Percentiles rank a stretch among this genome's conserved stretches.
These are phyloP conservation scores for Vanrija sp. DNA, from an alignment of 1,284 basidiomycete genomes.

Conservation along the genomic window DNA sequence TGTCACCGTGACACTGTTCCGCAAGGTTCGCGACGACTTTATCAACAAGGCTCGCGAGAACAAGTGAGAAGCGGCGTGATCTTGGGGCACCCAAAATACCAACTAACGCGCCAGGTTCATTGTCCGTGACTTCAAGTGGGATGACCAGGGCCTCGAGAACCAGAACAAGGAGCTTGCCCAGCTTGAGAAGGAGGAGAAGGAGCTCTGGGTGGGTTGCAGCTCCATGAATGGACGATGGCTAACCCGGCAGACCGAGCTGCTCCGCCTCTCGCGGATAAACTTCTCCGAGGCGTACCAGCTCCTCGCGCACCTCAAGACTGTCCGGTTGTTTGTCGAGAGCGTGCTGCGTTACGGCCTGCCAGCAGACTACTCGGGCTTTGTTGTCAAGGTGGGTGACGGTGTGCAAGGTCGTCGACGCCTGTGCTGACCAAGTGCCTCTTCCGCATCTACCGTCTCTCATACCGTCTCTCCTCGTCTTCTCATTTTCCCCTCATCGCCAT, in stretches of 20 bases:
- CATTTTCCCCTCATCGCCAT: no score
- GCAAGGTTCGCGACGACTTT: constrained; percentile 87
- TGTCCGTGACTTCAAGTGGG: constrained; percentile 89
- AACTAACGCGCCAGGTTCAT: constrained; percentile 61
- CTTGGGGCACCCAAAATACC: no score
- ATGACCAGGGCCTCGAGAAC: constrained; percentile 76
- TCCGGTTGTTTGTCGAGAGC: constrained; percentile 90
- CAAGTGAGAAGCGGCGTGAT: constrained; percentile 58
- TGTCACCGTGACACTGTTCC: constrained; percentile 86
- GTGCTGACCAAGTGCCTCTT: background rate
- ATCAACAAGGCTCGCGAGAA: constrained; percentile 91
- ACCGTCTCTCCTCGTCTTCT: no score
- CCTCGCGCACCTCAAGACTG: constrained; percentile 86
- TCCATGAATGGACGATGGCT: no score
- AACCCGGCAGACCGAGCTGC: constrained; percentile 72
- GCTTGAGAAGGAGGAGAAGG: constrained; percentile 85
- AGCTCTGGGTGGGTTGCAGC: constrained; percentile 78
- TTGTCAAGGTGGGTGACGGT: constrained; percentile 64
- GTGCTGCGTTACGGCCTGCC: constrained; percentile 94
- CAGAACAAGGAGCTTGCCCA: constrained; percentile 76
- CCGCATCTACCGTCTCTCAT: background rate
- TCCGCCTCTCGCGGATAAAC: constrained; percentile 89
- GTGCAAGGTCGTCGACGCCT: background rate
- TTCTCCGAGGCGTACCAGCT: constrained; percentile 97
- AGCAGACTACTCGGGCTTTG: constrained; percentile 79